Evolutionary conservation across 345 rosid species (phyloP).

Genomic region (Lepidium aucheri): DNA sequence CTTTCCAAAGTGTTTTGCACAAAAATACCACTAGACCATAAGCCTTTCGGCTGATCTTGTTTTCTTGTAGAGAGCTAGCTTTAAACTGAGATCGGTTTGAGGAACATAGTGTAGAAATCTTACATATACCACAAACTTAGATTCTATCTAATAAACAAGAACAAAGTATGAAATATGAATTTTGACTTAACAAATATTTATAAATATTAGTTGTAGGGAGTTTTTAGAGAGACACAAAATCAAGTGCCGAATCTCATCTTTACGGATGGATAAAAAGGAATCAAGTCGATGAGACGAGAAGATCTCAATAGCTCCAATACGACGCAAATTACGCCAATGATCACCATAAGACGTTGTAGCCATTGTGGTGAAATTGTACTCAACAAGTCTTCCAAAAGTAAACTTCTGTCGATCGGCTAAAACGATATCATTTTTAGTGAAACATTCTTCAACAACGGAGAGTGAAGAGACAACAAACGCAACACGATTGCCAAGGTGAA

Average conservation of each 20-base stretch:
- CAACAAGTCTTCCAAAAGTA: slow-evolving; percentile 16
- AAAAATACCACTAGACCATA: no score
- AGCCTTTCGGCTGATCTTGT: no score
- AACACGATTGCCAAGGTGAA: slow-evolving; percentile 17
- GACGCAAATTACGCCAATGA: slow-evolving; percentile 28
- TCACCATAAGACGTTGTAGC: slow-evolving; percentile 25
- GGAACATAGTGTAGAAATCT: no score
- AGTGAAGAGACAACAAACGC: slow-evolving; percentile 21
- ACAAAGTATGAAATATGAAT: no score
- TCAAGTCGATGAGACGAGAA: slow-evolving; percentile 21
- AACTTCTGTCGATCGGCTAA: slow-evolving; percentile 19
- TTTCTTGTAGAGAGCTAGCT: no score
- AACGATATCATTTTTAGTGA: slow-evolving; percentile 25
- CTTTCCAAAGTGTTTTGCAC: no score
- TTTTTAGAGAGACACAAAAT: slow-evolving; percentile 2
- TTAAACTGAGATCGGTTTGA: no score
- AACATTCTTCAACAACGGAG: slow-evolving; percentile 18
- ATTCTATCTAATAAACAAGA: no score
- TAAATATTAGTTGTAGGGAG: background rate
- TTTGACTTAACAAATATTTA: background rate
- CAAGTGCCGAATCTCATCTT: slow-evolving; percentile 21
- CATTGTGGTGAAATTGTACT: slow-evolving; percentile 18
- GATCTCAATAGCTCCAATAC: slow-evolving; percentile 18
- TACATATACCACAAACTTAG: no score
- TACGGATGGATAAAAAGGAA: slow-evolving; percentile 3